Percentiles rank a stretch among this genome's conserved stretches.
phyloP scores from a whole-genome alignment of 2,329 filamentous ascomycete species.

The Xylaria digitata region DNA sequence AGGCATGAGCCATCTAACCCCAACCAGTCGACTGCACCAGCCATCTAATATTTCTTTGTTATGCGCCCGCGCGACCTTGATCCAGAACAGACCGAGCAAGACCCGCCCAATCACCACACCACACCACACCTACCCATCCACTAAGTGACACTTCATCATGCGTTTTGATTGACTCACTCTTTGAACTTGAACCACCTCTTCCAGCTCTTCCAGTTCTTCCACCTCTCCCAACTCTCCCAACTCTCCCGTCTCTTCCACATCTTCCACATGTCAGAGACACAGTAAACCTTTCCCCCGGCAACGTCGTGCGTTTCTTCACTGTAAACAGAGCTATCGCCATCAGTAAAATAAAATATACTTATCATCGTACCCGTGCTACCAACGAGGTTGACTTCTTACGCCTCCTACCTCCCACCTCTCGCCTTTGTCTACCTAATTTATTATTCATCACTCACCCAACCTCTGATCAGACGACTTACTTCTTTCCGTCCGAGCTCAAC shows the following conservation, averaged over 20 bases:
- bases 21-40: slow-evolving; percentile 18
- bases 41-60: slow-evolving; percentile 35
- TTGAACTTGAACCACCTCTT: slow-evolving; percentile 27
- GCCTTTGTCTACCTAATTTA: neutral
- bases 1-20: slow-evolving; percentile 24
- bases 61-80: slow-evolving; percentile 22
- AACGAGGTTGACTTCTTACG: slow-evolving; percentile 6
- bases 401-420: neutral
- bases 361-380: neutral
- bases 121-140: slow-evolving; percentile 23
- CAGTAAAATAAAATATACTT: slow-evolving; percentile 6
- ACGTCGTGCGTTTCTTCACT: slow-evolving; percentile 19
- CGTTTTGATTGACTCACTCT: slow-evolving; percentile 32
- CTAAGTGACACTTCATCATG: slow-evolving; percentile 45
- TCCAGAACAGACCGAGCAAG: slow-evolving; percentile 20
- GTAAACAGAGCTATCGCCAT: slow-evolving; percentile 33
- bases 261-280: slow-evolving; percentile 12
- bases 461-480: neutral
- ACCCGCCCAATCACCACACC: slow-evolving; percentile 38
- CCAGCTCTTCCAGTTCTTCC: neutral
- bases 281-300: slow-evolving; percentile 29
- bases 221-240: neutral
- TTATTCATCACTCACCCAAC: too few relatives aligned
- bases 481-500: neutral
- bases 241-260: neutral